Percentiles rank a stretch among this genome's conserved stretches.
phyloP scores from a whole-genome alignment of 1,284 basidiomycete species.

The Cystobasidium slooffiae region DNA sequence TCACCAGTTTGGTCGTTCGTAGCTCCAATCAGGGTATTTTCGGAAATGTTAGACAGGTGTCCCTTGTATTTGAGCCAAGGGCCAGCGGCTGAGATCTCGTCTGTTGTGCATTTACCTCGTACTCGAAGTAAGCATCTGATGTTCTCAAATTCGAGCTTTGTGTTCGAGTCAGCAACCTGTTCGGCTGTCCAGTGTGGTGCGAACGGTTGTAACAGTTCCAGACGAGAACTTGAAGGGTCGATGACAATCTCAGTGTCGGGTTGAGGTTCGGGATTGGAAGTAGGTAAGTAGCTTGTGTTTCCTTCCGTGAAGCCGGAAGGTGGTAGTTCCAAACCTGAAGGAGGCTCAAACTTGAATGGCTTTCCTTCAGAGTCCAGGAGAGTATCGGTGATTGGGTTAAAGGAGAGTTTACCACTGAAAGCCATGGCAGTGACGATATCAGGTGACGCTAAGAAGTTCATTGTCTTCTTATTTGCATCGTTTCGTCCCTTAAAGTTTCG shows the following conservation, averaged over 20 bases:
- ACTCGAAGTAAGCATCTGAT: conserved; percentile 80
- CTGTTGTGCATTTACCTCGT: conserved; percentile 96
- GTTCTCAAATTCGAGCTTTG: conserved; percentile 73
- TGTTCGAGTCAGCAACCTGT: conserved; percentile 61
- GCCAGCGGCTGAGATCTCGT: conserved; percentile 94
- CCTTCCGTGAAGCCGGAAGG: conserved; percentile 73
- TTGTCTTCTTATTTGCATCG: conserved; percentile 91
- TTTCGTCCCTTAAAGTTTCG: conserved; percentile 97
- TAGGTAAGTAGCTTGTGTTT: conserved; percentile 77
- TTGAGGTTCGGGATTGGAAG: conserved; percentile 71
- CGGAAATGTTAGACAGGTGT: conserved; percentile 92
- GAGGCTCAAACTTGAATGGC: conserved; percentile 83
- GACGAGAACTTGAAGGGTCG: conserved; percentile 74
- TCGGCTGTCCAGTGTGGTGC: conserved; percentile 68
- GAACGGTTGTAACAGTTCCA: conserved; percentile 90
- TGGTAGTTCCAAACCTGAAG: conserved; percentile 83
- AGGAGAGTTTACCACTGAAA: conserved; percentile 91
- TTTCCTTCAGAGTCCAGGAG: conserved; percentile 63
- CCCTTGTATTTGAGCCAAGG: conserved; percentile 99
- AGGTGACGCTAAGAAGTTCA: conserved; percentile 98
- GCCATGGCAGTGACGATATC: conserved; percentile 92
- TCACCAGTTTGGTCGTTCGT: conserved; percentile 90
- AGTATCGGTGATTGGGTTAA: conserved; percentile 88
- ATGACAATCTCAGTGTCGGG: conserved; percentile 81
- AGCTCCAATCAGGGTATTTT: conserved; percentile 85